Evolutionary conservation across 257 asterid species (phyloP), one percentile per base, ranked within the genome.

Genomic region (Gentiana macrophylla): DNA sequence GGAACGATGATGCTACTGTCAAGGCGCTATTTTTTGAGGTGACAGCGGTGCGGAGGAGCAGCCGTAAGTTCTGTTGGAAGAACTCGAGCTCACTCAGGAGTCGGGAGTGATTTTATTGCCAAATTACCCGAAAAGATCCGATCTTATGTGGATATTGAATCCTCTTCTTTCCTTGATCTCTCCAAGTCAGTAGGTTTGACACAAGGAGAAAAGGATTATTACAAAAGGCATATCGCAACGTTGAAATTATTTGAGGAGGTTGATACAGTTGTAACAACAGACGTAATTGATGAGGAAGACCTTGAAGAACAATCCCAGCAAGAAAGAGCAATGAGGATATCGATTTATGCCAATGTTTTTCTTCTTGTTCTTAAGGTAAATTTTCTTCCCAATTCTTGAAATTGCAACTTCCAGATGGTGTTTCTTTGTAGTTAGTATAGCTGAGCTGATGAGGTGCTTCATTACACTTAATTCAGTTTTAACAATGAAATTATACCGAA

Each of bases 261-360:
- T 41, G 96, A 91, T 65, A 37, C 68, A 9, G 59, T 73, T 59
- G 81, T 66, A 52, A 53, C 68, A 48, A 43, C 94, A 45, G 82
- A 77, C 45, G 65, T 62, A 47, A 36, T 65, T 12, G 84, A 79
- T 12, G 84, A 77, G 50, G 95, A 80, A 32, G 89, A 81, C 70
- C 55, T 57, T 10, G 85, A 72, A 53, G 95, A 87, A 68, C 83
- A 72, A 73, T 65, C 66, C 45, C 80, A 80, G 46, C 83, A 91
- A 1, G 96, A 91, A 79, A 72, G 74, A 70, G 98, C 98, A 32
- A 91, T 91, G 96, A 78, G 8, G 72, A 82, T 84, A 45, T 91
- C 98, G 32, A 91, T 84, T 60, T 91, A 72, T 53, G 89, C 94
- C 10, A 91, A 91, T 55, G 15, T 91, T 64, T 45, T 86, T 33